Percentiles rank a stretch among this genome's conserved stretches.
Evolutionary conservation across 352 stramenopile species (phyloP).

Genomic region (Phytophthora lateralis): DNA sequence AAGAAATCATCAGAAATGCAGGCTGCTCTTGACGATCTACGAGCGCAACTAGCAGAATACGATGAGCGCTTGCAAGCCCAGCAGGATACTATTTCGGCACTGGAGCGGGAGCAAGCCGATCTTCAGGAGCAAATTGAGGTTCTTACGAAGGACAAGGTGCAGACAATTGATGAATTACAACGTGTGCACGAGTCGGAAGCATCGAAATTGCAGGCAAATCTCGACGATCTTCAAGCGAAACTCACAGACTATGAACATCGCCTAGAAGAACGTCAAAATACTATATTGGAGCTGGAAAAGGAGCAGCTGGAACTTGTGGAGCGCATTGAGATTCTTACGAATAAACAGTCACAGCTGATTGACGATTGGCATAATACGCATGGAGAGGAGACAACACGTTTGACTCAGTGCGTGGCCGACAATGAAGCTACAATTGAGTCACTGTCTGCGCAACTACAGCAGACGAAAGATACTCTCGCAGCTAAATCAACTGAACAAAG

Average conservation of each 20-base stretch:
- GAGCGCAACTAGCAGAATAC: constrained; percentile 16
- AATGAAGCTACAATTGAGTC: constrained; percentile 17
- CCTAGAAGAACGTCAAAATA: constrained; percentile 17
- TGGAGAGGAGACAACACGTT: constrained; percentile 21
- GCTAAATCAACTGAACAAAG: constrained; percentile 20
- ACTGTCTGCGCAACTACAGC: constrained; percentile 19
- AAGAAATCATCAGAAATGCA: constrained; percentile 14
- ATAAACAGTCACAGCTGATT: constrained; percentile 14
- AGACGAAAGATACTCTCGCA: constrained; percentile 15
- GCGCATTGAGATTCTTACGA: constrained; percentile 12
- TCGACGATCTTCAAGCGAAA: constrained; percentile 15
- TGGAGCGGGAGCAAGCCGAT: constrained; percentile 16
- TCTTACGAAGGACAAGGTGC: constrained; percentile 19
- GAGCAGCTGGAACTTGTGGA: constrained; percentile 15
- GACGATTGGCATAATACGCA: constrained; percentile 14
- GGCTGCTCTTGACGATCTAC: constrained; percentile 6
- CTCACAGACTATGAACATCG: constrained; percentile 16
- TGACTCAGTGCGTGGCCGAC: constrained; percentile 10
- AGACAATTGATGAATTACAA: constrained; percentile 12
- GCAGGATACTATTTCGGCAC: constrained; percentile 14
- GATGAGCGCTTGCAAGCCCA: constrained; percentile 21
- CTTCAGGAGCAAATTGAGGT: constrained; percentile 12
- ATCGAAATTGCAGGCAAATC: background rate
- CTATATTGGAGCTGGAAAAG: constrained; percentile 17
- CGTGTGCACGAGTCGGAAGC: constrained; percentile 4